Base-by-base conservation (phyloP, 495 filamentous ascomycete species). In the Aspergillus heteromorphus region DNA sequence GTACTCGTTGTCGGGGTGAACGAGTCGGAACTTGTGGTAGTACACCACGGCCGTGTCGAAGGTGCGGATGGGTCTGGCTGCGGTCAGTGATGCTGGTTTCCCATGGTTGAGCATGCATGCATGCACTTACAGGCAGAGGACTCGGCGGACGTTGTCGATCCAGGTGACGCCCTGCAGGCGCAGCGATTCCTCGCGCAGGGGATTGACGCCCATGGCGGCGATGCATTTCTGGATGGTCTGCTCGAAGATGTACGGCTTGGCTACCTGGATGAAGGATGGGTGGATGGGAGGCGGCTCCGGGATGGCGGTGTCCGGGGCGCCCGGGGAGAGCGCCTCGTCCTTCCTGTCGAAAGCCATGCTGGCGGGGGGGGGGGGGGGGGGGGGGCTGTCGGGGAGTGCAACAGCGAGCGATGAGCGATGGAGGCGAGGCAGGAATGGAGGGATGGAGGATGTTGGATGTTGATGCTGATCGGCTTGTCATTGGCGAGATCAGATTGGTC, bases 11-110 rank as follows among this genome's bases (percentile, higher is more conserved):
- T 88, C 86, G 14, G 84, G 78, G 65, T 92, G 89, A 6, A 84
- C 75, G 30, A 97, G 77, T 18, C 91, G 86, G 64, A 96, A 96
- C 51, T 87, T 87, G 71, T 96, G 91, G 69, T 91, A 96, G 60
- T 93, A 93, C 11, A 84, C 81, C 40, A 83, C 84, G 9, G 91
- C 91, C 0, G 90, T 93, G 59, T 88, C 84, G 65, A 86, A 95
- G 4, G 91, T 95, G 42, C 85, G 84, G 27, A 93, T 82, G 3
- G 91, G 91, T 25, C 85, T 87, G 51, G 25, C n/a, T 52, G 34
- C n/a, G n/a, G 53, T 20, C 48, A 45, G 40, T 40, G 18, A 40
- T 30, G 14, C 17, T 17, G 20, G 30, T 47, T 14, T 47, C 21
- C 21, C 27, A 6, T 27, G 18, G 30, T 52, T 27, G 42, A 23